Evolutionary conservation across 2,329 filamentous ascomycete species (phyloP).

Genomic region (Xylaria sp.): DNA sequence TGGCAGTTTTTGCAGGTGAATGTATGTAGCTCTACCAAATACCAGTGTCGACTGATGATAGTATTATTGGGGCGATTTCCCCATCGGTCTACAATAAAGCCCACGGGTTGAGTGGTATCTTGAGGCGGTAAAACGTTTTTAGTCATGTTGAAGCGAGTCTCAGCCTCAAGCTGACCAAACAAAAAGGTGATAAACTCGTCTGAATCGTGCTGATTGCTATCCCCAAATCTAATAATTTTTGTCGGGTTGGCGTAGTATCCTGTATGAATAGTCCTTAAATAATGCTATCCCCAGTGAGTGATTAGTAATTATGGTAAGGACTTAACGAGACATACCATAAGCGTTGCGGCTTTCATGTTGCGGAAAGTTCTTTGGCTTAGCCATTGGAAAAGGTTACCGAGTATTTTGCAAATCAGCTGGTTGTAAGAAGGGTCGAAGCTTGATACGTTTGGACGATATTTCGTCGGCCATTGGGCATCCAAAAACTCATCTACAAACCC

Average conservation of each 20-base stretch:
- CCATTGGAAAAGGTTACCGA: conserved; percentile 69
- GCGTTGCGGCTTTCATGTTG: conserved; percentile 63
- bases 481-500: conserved; percentile 73
- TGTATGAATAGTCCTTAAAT: conserved; percentile 70
- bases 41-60: conserved; percentile 83
- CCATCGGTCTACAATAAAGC: conserved; percentile 81
- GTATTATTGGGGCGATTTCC: conserved; percentile 73
- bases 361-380: conserved; percentile 62
- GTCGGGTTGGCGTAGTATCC: conserved; percentile 39
- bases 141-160: conserved; percentile 74
- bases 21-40: conserved; percentile 71
- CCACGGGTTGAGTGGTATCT: conserved; percentile 49
- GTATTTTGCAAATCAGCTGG: conserved; percentile 68
- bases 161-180: conserved; percentile 83
- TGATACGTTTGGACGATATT: conserved; percentile 74
- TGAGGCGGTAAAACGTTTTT: conserved; percentile 25
- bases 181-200: conserved; percentile 90
- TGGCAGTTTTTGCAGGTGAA: conserved; percentile 72
- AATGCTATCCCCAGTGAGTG: conserved; percentile 58
- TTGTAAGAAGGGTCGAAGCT: conserved; percentile 64
- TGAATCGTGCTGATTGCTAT: conserved; percentile 85
- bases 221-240: conserved; percentile 67
- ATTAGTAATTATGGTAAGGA: not conserved
- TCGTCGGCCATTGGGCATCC: conserved; percentile 67
- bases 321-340: conserved; percentile 61